These are phyloP conservation scores for Penicillium sp. DNA, from an alignment of 2,329 filamentous ascomycete species.

Conservation along the genomic window DNA sequence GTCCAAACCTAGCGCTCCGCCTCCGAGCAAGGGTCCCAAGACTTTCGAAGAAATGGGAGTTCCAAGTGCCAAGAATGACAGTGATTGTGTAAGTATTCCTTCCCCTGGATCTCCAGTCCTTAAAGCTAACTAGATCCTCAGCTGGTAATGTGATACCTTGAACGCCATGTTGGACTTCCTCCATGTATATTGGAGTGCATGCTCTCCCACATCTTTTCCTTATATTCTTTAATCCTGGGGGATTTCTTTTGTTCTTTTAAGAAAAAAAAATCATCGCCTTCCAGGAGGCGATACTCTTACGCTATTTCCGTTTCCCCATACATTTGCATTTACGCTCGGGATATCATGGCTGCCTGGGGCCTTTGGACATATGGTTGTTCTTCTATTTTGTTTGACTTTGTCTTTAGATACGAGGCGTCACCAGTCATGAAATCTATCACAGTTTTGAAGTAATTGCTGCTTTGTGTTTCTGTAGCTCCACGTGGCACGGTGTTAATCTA, in stretches of 20 bases:
- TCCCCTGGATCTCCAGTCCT: background rate
- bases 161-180: conserved; percentile 16
- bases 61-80: conserved; percentile 75
- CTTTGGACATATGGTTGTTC: conserved; percentile 24
- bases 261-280: conserved; percentile 13
- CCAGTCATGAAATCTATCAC: conserved; percentile 7
- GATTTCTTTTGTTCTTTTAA: background rate
- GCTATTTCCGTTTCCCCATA: conserved; percentile 7
- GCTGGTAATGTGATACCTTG: conserved; percentile 46
- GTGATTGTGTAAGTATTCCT: conserved; percentile 73
- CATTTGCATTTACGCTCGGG: conserved; percentile 23
- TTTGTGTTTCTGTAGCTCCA: background rate
- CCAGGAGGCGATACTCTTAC: conserved; percentile 12
- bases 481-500: background rate
- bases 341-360: conserved; percentile 13
- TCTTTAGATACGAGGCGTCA: conserved; percentile 18
- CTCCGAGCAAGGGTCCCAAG: conserved; percentile 74
- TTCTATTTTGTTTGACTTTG: conserved; percentile 13
- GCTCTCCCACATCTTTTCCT: conserved; percentile 14
- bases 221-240: conserved; percentile 12
- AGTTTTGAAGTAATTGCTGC: background rate
- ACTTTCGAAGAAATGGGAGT: conserved; percentile 99
- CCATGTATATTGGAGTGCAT: conserved; percentile 15
- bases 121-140: conserved; percentile 23
- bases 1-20: conserved; percentile 23